Conservation (phyloP, 2,329 filamentous ascomycete genomes). For the Calonectria hawksworthii region DNA sequence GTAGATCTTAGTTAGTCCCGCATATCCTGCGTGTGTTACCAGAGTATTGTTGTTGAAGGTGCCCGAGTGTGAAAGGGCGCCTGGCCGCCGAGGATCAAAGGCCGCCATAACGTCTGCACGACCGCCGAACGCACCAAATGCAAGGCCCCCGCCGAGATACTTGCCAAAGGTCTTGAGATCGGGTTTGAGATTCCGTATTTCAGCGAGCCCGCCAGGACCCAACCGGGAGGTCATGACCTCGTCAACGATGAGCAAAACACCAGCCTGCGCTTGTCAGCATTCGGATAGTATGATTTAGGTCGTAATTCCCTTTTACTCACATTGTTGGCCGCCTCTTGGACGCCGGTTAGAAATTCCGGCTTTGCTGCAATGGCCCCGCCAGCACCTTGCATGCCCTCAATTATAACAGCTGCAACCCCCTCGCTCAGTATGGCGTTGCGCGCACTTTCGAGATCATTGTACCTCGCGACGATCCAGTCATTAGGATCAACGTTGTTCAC, state of each 20-base stretch:
- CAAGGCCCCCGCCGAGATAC: slow-evolving; percentile 75
- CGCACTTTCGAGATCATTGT: slow-evolving; percentile 70
- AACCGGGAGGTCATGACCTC: slow-evolving; percentile 80
- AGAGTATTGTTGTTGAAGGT: slow-evolving; percentile 78
- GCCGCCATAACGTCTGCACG: slow-evolving; percentile 69
- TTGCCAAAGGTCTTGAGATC: slow-evolving; percentile 77
- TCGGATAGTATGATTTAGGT: neutral
- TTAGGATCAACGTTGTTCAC: slow-evolving; percentile 63
- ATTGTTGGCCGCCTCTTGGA: slow-evolving; percentile 62
- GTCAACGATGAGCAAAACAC: slow-evolving; percentile 75
- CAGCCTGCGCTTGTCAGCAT: slow-evolving; percentile 48
- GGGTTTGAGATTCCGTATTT: slow-evolving; percentile 60
- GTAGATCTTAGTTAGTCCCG: slow-evolving; percentile 53
- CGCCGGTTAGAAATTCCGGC: slow-evolving; percentile 63
- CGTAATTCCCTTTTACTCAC: slow-evolving; percentile 24
- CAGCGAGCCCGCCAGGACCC: slow-evolving; percentile 62
- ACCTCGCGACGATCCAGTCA: slow-evolving; percentile 72
- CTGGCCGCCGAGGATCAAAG: slow-evolving; percentile 63
- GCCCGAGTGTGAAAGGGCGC: slow-evolving; percentile 67
- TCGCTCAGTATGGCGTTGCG: slow-evolving; percentile 57
- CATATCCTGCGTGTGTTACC: slow-evolving; percentile 69
- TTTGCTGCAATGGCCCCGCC: slow-evolving; percentile 69
- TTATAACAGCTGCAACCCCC: slow-evolving; percentile 72
- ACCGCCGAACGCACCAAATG: slow-evolving; percentile 78
- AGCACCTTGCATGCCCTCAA: slow-evolving; percentile 77